A percentile compares a stretch with the other conserved stretches of the same genome.
phyloP scores from a whole-genome alignment of 352 stramenopile genomes.

The Globisporangium apiculatum region DNA sequence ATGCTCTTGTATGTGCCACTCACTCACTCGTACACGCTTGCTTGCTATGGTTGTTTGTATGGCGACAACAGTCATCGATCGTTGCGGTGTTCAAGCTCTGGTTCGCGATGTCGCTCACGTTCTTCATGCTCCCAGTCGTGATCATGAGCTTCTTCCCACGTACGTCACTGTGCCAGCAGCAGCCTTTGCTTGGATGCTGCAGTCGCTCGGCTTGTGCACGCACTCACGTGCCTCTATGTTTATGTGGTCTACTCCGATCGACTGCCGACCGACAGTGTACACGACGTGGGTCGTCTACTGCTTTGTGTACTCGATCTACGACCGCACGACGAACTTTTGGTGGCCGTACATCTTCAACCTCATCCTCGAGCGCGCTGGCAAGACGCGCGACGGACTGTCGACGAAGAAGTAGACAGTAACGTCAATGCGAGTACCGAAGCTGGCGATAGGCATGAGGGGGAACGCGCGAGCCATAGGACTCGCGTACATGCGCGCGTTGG shows the following conservation, averaged over 20 bases:
- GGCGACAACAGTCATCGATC: constrained; percentile 37
- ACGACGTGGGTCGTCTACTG: constrained; percentile 77
- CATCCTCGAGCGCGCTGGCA: constrained; percentile 48
- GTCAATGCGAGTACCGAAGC: too few species aligned
- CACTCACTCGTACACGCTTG: background rate
- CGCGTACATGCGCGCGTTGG: too few species aligned
- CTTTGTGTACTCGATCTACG: constrained; percentile 78
- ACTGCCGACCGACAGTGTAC: constrained; percentile 36
- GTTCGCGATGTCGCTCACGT: constrained; percentile 56
- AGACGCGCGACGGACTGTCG: constrained; percentile 51
- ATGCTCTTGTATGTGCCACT: background rate
- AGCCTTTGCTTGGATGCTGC: background rate
- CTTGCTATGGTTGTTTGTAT: background rate
- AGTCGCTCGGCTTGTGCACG: background rate
- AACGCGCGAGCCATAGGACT: too few species aligned
- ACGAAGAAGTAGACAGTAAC: constrained; percentile 12
- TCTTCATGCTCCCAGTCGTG: constrained; percentile 60
- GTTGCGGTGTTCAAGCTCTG: constrained; percentile 64
- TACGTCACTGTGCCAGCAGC: constrained; percentile 18
- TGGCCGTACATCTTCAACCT: constrained; percentile 84
- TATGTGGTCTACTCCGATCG: too few species aligned
- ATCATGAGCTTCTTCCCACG: constrained; percentile 76
- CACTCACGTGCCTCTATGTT: too few species aligned
- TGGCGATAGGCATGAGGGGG: too few species aligned
- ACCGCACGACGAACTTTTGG: constrained; percentile 80